Base-by-base conservation (phyloP, 75 land plant species). In the Isoetes taiwanensis region DNA sequence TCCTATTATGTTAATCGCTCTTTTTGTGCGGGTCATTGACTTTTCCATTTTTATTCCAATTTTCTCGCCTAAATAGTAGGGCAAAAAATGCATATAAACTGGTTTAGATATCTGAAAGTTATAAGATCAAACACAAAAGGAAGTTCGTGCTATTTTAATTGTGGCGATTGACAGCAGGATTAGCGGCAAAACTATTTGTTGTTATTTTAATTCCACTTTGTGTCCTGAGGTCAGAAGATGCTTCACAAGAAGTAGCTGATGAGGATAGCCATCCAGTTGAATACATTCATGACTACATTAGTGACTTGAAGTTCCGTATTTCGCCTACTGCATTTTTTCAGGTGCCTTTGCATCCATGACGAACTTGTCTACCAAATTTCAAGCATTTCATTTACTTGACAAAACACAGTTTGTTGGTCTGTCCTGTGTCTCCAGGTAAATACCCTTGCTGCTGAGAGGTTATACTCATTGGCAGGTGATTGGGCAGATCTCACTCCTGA, bases 251-350 rank as follows among this genome's bases (percentile, higher is more conserved):
- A n/a, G n/a, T 16, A n/a, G 54, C 53, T 19, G 53, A 24, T 29
- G 37, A 28, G 6, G 16, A 21, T 46, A 30, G n/a, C 24, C 30
- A 21, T 41, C 66, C 62, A 19, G 70, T 72, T 64, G 60, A 65
- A 9, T 64, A 80, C 59, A 93, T 93, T 64, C 96, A 93, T 61
- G 98, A 94, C 57, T 77, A 76, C 50, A 80, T 94, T 26, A 64
- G 81, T 65, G 71, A 69, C 60, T 81, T 90, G 24, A 60, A 66
- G n/a, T 94, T 94, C 59, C 70, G 66, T 32, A 81, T 94, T 52
- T 89, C 96, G 19, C 96, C 99, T 32, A 88, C 99, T 37, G 99
- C 99, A 2, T 94, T 94, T 59, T 94, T 94, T 60, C 99, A 94
- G 76, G 98, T 91, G 20, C n/a, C n/a, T 37, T 37, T 37, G 39